Percentiles rank a stretch among this genome's conserved stretches.
Evolutionary conservation across 495 filamentous ascomycete genomes (phyloP).

Genomic region (Penicillium maclennaniae): DNA sequence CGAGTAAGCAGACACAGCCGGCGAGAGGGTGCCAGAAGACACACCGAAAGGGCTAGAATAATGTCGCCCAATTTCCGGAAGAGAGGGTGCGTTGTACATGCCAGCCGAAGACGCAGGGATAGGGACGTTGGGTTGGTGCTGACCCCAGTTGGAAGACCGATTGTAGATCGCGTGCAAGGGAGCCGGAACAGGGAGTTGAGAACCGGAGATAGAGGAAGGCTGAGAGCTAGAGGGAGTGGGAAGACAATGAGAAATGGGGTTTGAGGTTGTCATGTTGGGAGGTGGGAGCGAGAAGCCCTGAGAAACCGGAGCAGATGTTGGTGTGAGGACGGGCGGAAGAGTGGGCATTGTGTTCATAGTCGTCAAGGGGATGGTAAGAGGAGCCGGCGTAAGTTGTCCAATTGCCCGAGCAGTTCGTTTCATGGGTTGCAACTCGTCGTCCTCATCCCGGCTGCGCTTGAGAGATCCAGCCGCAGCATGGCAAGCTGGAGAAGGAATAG

Average conservation of each 20-base stretch:
- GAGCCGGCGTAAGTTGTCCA: conserved; percentile 25
- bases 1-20: conserved; percentile 40
- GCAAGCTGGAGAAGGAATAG: conserved; percentile 19
- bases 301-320: conserved; percentile 31
- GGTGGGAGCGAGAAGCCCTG: conserved; percentile 47
- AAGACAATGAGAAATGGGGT: conserved; percentile 31
- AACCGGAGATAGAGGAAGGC: conserved; percentile 49
- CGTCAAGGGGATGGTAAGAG: conserved; percentile 30
- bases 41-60: conserved; percentile 36
- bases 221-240: conserved; percentile 51
- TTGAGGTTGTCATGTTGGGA: conserved; percentile 46
- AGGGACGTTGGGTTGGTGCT: conserved; percentile 43
- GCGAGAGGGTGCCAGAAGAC: conserved; percentile 38
- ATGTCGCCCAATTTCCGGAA: conserved; percentile 44
- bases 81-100: conserved; percentile 50
- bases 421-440: conserved; percentile 58
- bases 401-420: conserved; percentile 54
- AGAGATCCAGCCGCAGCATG: conserved; percentile 42
- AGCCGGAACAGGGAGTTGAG: conserved; percentile 44
- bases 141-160: conserved; percentile 42
- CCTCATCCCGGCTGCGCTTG: conserved; percentile 72
- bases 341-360: conserved; percentile 34
- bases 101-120: conserved; percentile 31
- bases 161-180: conserved; percentile 62
- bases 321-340: conserved; percentile 35